Base-by-base conservation (phyloP, 2,329 filamentous ascomycete species). In the Aureobasidium vineae region DNA sequence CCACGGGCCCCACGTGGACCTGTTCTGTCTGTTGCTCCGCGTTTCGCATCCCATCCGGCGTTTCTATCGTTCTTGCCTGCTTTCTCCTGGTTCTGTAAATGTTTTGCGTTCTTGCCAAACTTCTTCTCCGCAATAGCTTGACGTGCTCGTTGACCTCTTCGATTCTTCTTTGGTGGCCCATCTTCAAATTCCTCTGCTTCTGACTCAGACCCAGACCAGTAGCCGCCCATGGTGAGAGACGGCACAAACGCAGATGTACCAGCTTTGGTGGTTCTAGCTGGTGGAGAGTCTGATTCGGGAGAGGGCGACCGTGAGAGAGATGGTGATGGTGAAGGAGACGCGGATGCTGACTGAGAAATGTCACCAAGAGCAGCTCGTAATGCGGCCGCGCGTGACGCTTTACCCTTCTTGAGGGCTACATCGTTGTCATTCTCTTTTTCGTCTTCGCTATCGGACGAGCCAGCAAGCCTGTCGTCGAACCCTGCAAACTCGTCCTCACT, bases 91-190 rank as follows among this genome's bases (percentile, higher is more conserved):
- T 82, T 80, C 50, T 87, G 75, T 3, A 88, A 57, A 72, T 92
- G 90, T 71, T 88, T 90, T 1, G 91, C 91, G 69, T 84, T 83
- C 16, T 83, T 81, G 59, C 90, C 90, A 75, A 84, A 94, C 74
- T 93, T 94, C 79, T 91, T 88, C 79, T 94, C 90, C 81, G 87
- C 90, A 67, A 95, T 89, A 28, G 87, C 85, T 74, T 90, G 89
- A 10, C 91, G 85, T n/a, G 89, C 90, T 50, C 87, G 84, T 77
- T 96, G 91, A 3, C 91, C 91, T 54, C 86, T 83, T 26, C 90
- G 83, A 72, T 94, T 93, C 77, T 92, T 93, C 71, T 86, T 86
- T 0, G 82, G 77, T 0, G 82, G 77, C 0, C 81, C 70, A 5
- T 81, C 81, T 21, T 82, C 79, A 26, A 83, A 77, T 38, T 82